These are phyloP conservation scores for Apostasia ramifera DNA, from an alignment of 106 monocot species.

Conservation along the genomic window DNA sequence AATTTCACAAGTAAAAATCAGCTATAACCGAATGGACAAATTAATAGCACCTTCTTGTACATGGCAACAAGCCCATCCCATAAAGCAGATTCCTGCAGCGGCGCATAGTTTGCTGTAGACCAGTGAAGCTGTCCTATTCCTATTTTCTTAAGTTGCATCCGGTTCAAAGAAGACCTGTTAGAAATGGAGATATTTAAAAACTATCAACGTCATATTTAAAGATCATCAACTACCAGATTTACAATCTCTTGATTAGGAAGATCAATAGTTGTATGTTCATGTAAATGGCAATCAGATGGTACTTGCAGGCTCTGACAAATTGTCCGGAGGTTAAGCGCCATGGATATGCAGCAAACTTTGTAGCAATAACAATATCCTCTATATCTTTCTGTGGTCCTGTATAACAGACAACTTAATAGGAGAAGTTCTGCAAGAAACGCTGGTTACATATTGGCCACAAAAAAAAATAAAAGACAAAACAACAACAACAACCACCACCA, in stretches of 20 bases:
- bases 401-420: slow-evolving; percentile 7
- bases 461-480: background rate
- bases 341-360: slow-evolving; percentile 99
- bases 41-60: slow-evolving; percentile 77
- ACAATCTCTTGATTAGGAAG: background rate
- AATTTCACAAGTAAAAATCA: no score
- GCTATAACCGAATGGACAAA: background rate
- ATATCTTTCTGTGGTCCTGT: slow-evolving; percentile 42
- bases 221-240: background rate
- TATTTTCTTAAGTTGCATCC: slow-evolving; percentile 76
- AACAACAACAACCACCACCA: no score
- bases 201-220: background rate
- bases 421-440: background rate
- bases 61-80: slow-evolving; percentile 98
- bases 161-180: slow-evolving; percentile 75
- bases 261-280: slow-evolving; percentile 3
- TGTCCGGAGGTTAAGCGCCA: slow-evolving; percentile 90
- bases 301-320: slow-evolving; percentile 97
- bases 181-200: background rate
- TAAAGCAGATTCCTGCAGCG: slow-evolving; percentile 78
- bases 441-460: background rate
- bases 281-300: slow-evolving; percentile 30
- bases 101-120: slow-evolving; percentile 99
- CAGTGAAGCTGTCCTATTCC: slow-evolving; percentile 97
- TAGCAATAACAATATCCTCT: slow-evolving; percentile 78